Evolutionary conservation across 441 rosid species (phyloP), one percentile per base, ranked within the genome.

Genomic region (Isatis lusitanica): DNA sequence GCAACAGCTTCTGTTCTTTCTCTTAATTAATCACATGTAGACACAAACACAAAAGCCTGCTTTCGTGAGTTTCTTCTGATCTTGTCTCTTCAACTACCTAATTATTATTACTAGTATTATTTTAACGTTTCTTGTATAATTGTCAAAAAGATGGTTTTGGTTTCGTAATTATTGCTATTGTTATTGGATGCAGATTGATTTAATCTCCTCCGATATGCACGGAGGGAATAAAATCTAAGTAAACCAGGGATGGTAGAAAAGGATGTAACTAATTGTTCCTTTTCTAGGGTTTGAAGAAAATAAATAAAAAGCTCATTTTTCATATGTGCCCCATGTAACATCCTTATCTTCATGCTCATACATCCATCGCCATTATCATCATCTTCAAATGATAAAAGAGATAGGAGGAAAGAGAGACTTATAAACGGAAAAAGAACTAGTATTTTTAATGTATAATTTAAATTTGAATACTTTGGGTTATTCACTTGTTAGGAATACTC

Each of bases 1-100:
- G 35, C 88, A 84, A 77, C 79, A 68, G 33, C 59, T 74, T 84
- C 79, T 82, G 82, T 73, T 83, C 83, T 76, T 87, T 84, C 80
- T 81, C 78, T 80, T 86, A 74, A 85, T 74, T 39, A 65, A 61
- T 60, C 53, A 68, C 74, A 67, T 74, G 78, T 60, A 17, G 74
- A 75, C 64, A 53, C 30, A 68, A 62, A 74, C 78, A 74, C 65
- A 75, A 42, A 51, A 61, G 64, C 56, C 74, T 75, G 74, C 58
- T 75, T 68, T 38, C 73, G 74, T 75, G 65, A 61, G 74, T 68
- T 61, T 42, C 63, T 71, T 35, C 40, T 60, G 40, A 35, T 39
- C 73, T 66, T 74, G 79, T 74, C 74, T 75, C 64, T 51, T 53
- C 74, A 61, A 68, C 57, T 53, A 61, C 63, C 48, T 43, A 53